Evolutionary conservation across 192 early-diverging fungal genomes (phyloP).

Genomic region (Dimargaris cristalligena): DNA sequence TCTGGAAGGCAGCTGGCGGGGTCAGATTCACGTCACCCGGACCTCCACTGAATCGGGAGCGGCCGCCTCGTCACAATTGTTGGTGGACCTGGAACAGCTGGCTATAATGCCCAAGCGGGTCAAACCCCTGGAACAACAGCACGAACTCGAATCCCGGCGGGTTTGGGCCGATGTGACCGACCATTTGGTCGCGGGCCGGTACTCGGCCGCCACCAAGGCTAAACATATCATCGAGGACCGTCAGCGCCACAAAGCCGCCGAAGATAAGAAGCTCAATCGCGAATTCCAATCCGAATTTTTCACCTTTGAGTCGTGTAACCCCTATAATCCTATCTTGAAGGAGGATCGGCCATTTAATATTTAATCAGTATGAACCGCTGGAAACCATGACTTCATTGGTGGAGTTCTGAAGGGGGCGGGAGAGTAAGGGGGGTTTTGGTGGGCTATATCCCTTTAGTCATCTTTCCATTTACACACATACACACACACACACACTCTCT

Average conservation of each 20-base stretch:
- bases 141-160: conserved; percentile 38
- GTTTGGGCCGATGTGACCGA: conserved; percentile 44
- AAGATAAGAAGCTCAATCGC: conserved; percentile 26
- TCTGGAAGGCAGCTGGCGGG: conserved; percentile 47
- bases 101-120: conserved; percentile 29
- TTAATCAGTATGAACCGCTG: too few relatives aligned
- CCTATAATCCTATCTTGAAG: conserved; percentile 30
- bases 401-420: too few relatives aligned
- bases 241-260: conserved; percentile 35
- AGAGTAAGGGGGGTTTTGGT: too few relatives aligned
- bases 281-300: conserved; percentile 41
- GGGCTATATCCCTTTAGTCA: too few relatives aligned
- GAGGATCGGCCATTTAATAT: conserved; percentile 20
- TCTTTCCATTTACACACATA: too few relatives aligned
- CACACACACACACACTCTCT: too few relatives aligned
- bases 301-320: conserved; percentile 25
- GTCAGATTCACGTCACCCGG: conserved; percentile 27
- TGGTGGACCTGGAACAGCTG: conserved; percentile 36
- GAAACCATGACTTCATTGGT: too few relatives aligned
- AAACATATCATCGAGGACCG: conserved; percentile 51
- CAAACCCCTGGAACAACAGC: conserved; percentile 39
- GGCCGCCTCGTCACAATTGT: conserved; percentile 13
- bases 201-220: conserved; percentile 36
- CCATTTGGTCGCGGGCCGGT: conserved; percentile 38
- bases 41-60: conserved; percentile 7